Conservation (phyloP, 1,139 yeast genomes). For the Meyerozyma smithsonii region DNA sequence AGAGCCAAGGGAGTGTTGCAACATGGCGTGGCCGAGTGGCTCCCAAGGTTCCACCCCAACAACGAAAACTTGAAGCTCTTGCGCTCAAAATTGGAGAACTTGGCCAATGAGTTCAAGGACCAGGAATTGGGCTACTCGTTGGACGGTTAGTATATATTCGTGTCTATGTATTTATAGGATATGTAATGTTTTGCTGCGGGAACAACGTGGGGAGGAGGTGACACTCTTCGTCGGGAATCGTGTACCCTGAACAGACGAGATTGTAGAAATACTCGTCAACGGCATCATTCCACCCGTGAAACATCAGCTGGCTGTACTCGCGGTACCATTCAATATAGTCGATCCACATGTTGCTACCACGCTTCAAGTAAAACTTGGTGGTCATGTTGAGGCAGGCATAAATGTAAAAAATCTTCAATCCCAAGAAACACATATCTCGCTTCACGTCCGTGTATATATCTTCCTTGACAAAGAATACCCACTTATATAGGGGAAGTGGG, state of each 20-base stretch:
- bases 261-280: background rate
- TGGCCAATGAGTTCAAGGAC: constrained; percentile 38
- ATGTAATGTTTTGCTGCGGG: too few species aligned
- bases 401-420: constrained; percentile 15
- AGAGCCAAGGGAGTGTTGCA: constrained; percentile 52
- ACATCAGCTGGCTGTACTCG: constrained; percentile 5
- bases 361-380: constrained; percentile 6
- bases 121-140: constrained; percentile 41
- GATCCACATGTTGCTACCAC: constrained; percentile 7
- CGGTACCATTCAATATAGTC: constrained; percentile 10
- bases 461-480: constrained; percentile 19
- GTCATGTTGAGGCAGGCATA: constrained; percentile 9
- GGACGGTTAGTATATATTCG: constrained; percentile 28
- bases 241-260: background rate
- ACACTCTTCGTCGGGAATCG: background rate
- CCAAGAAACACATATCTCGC: constrained; percentile 18
- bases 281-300: constrained; percentile 9
- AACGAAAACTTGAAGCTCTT: constrained; percentile 32
- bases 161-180: background rate
- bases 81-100: constrained; percentile 28
- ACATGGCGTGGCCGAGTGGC: constrained; percentile 53
- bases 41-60: constrained; percentile 35
- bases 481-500: constrained; percentile 26
- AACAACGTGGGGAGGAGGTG: background rate
- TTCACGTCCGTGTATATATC: constrained; percentile 16